Evolutionary conservation across 2,329 filamentous ascomycete species (phyloP), one percentile per base, ranked within the genome.

Genomic region (Macrophomina phaseolina): DNA sequence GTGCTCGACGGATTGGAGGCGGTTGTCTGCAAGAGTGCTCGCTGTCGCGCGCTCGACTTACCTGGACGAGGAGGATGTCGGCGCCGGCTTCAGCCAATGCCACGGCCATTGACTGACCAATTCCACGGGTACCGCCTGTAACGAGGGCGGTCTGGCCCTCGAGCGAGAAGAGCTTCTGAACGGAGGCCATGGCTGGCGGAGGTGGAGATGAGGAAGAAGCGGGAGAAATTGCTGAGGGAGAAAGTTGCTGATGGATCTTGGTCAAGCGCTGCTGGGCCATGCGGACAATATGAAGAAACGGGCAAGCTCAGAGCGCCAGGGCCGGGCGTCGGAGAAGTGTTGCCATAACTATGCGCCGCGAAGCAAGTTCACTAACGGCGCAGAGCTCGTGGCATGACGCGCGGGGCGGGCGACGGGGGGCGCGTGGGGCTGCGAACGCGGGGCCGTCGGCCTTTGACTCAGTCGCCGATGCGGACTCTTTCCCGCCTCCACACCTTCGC

Each of bases 1-100:
- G 3, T 28, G 48, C 16, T 34, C 45, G 23, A 48, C 3, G 23
- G 23, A 8, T 16, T 7, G 12, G 9, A n/a, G 2, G n/a, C 32
- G 38, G 32, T 18, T 4, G 11, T 32, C 49, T 14, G 23, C 23
- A 2, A 38, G 38, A 40, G 7, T 14, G 32, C 34, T 7, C 12
- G 53, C 18, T 45, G 23, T 30, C 36, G 23, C 36, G 23, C 8
- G 61, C n/a, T 63, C 40, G 28, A 23, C 67, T 32, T 72, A 83
- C 82, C 72, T 84, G 82, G 48, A 84, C 78, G 52, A 85, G 81
- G 40, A 85, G 70, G 42, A 85, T 78, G 71, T 85, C 81, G 71
- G 82, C 82, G 61, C 82, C 82, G 61, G 82, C 81, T 76, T 84
- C 81, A 62, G 82, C 82, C 53, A 85, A 74, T 46, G 82, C 82